These are phyloP conservation scores for Calonectria pteridis DNA, from an alignment of 2,329 filamentous ascomycete genomes.

Conservation along the genomic window DNA sequence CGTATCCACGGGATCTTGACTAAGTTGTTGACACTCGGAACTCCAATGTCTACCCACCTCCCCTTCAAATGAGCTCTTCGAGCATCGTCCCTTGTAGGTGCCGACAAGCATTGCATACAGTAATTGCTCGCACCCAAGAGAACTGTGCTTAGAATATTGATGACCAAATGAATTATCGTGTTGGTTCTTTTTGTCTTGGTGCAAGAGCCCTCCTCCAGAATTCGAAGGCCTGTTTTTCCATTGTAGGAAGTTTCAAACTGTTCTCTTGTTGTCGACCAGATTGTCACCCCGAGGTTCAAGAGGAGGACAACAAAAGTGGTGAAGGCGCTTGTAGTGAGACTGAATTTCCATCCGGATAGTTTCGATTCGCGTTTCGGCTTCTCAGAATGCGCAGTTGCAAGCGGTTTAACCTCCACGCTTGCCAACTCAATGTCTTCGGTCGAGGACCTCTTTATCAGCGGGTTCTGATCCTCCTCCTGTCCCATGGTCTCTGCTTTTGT, in stretches of 20 bases:
- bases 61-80: conserved; percentile 36
- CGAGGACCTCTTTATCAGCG: background rate
- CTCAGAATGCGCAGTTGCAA: background rate
- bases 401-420: background rate
- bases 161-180: conserved; percentile 31
- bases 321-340: background rate
- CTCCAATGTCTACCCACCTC: conserved; percentile 40
- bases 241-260: background rate
- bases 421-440: background rate
- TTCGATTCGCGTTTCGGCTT: background rate
- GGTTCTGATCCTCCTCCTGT: background rate
- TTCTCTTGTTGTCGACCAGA: background rate
- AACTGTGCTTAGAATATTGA: conserved; percentile 39
- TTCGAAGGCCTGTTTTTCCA: background rate
- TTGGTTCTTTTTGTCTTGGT: background rate
- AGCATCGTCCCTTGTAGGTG: conserved; percentile 49
- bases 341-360: background rate
- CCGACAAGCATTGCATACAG: conserved; percentile 51
- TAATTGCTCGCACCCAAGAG: conserved; percentile 52
- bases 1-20: background rate
- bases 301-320: background rate
- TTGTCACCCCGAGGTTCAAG: background rate
- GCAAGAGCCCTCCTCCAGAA: background rate
- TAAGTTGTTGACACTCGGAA: conserved; percentile 22
- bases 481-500: background rate